Base-by-base conservation (phyloP, 169 alveolate species). In the Plasmodium ovale region DNA sequence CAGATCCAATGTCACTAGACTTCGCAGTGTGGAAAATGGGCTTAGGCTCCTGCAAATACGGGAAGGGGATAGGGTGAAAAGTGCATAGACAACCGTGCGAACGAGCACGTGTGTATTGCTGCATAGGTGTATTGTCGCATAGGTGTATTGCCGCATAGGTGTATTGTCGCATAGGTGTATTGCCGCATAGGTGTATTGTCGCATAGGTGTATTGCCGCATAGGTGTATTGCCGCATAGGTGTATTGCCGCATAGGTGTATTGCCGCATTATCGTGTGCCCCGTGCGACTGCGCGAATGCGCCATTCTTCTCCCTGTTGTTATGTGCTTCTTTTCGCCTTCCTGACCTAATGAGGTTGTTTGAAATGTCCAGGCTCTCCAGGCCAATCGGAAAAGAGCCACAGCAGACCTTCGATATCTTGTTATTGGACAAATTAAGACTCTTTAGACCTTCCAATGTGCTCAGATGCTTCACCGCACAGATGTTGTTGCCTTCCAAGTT, bases 401-500 rank as follows among this genome's bases (percentile, higher is more conserved):
- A 29, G 29, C 44, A 39, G 2, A 82, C 27, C 58, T 82, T 82
- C 29, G 90, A 82, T 56, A 82, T 69, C 33, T 82, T 82, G 70
- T 82, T 82, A 59, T 82, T 82, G 1, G 90, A 47, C 23, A 82
- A 59, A 65, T 82, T 82, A 12, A 82, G 65, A 19, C 7, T 31
- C n/a, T 65, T 37, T 9, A 82, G 49, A 35, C 14, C 35, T 14
- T 35, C 58, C 44, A 82, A 82, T 16, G 14, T 35, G 25, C 37
- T 47, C 27, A 82, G 33, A 16, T 65, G 7, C 31, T 51, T 82
- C 35, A 82, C 44, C 33, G 82, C 27, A 35, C 49, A 53, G n/a
- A 82, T 82, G 23, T 65, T 82, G 53, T 82, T 82, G 27, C 90
- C 90, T 7, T 82, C 90, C 58, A 82, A 19, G 33, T 82, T 82